These are phyloP conservation scores for Ormosia emarginata DNA, from an alignment of 306 rosid genomes.

Conservation along the genomic window DNA sequence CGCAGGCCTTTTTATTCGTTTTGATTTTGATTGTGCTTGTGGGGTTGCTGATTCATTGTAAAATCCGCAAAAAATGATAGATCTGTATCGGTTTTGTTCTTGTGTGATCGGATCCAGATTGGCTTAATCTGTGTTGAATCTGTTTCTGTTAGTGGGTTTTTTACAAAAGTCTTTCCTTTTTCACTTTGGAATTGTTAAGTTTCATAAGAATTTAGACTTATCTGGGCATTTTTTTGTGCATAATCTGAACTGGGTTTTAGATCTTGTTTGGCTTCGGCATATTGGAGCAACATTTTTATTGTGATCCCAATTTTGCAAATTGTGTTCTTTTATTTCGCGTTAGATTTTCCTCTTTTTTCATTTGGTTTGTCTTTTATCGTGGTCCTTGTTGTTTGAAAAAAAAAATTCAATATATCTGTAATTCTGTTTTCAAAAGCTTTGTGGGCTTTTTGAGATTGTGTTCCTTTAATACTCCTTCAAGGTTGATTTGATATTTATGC, in stretches of 20 bases:
- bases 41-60: background rate
- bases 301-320: background rate
- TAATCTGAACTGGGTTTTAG: background rate
- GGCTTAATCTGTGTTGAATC: conserved; percentile 6
- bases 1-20: background rate
- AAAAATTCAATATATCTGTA: background rate
- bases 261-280: background rate
- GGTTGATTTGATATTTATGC: background rate
- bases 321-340: background rate
- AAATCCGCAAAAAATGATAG: background rate
- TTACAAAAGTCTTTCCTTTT: background rate
- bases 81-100: background rate
- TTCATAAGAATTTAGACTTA: background rate
- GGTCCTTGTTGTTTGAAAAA: background rate
- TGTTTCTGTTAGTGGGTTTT: background rate
- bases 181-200: background rate
- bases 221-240: background rate
- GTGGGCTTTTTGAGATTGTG: background rate
- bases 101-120: background rate
- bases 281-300: background rate
- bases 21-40: background rate
- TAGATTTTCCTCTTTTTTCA: background rate
- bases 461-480: background rate
- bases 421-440: background rate
- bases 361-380: background rate